These are phyloP conservation scores for Chaetomiaceae sp. DNA, from an alignment of 2,329 filamentous ascomycete genomes.

Conservation along the genomic window DNA sequence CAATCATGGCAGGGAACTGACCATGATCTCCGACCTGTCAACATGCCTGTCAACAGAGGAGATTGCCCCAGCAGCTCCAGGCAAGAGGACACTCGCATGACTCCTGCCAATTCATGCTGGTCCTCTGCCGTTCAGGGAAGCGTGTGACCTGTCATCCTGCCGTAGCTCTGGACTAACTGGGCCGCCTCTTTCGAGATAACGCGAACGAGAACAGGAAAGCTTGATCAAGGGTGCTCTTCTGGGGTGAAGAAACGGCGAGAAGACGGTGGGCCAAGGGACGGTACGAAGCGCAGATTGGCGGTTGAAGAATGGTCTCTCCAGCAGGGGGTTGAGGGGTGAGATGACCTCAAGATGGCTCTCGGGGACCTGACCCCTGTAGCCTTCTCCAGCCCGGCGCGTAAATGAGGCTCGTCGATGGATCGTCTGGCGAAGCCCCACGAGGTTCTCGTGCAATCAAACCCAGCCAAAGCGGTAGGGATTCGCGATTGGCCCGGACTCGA, in stretches of 20 bases:
- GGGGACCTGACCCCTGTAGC: constrained; percentile 37
- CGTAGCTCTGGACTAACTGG: not conserved
- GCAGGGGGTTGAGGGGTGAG: constrained; percentile 17
- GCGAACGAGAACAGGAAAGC: constrained; percentile 20
- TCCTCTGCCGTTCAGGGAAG: not conserved
- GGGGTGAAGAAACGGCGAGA: constrained; percentile 13
- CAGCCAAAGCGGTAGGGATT: constrained; percentile 31
- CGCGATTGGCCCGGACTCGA: constrained; percentile 24
- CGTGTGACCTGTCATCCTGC: constrained; percentile 20
- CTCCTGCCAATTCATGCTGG: not conserved
- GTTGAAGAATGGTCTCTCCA: not conserved
- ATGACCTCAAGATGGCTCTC: constrained; percentile 9
- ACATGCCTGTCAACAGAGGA: not conserved
- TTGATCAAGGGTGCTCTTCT: constrained; percentile 17
- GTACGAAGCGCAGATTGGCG: constrained; percentile 31
- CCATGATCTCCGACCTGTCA: not conserved
- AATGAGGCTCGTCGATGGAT: constrained; percentile 46
- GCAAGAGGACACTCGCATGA: constrained; percentile 8
- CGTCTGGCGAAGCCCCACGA: constrained; percentile 37
- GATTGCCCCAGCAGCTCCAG: not conserved
- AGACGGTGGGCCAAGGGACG: constrained; percentile 32
- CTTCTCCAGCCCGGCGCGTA: constrained; percentile 46
- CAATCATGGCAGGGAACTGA: not conserved
- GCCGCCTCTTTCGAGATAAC: not conserved
- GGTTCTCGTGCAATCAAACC: constrained; percentile 45